Conservation (phyloP, 2,329 filamentous ascomycete species). For the Aspergillus puulaauensis region DNA sequence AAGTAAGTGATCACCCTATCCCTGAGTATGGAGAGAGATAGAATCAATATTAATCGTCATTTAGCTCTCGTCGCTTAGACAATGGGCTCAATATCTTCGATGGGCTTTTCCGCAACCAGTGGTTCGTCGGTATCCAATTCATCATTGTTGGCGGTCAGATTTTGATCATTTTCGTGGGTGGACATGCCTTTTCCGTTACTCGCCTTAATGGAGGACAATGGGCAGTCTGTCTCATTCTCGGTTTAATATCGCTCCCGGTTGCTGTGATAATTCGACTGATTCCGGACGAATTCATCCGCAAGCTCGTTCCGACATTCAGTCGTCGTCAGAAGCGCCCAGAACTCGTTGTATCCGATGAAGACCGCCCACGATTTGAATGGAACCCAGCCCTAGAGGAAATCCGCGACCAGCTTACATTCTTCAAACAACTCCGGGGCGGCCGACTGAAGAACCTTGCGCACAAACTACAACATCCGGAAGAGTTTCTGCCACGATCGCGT, state of each 20-base stretch:
- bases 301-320: slow-evolving; percentile 42
- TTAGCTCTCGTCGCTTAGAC: slow-evolving; percentile 41
- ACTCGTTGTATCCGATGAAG: slow-evolving; percentile 47
- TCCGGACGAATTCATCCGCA: slow-evolving; percentile 55
- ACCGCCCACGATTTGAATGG: slow-evolving; percentile 50
- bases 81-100: slow-evolving; percentile 47
- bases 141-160: slow-evolving; percentile 69
- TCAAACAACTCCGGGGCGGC: slow-evolving; percentile 63
- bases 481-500: slow-evolving; percentile 45
- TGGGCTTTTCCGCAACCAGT: slow-evolving; percentile 42
- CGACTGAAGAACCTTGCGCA: slow-evolving; percentile 61
- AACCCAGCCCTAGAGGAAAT: slow-evolving; percentile 63
- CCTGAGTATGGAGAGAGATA: background rate
- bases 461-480: slow-evolving; percentile 59
- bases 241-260: slow-evolving; percentile 66
- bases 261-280: slow-evolving; percentile 60
- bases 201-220: slow-evolving; percentile 65
- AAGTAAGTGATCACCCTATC: slow-evolving; percentile 25
- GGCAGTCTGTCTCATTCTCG: slow-evolving; percentile 69
- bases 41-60: background rate
- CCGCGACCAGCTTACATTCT: slow-evolving; percentile 62
- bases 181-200: slow-evolving; percentile 63
- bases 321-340: slow-evolving; percentile 41
- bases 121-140: slow-evolving; percentile 60
- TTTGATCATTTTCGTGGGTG: slow-evolving; percentile 71